Conservation (phyloP, 1,139 yeast genomes). For the Candida mesenterica region DNA sequence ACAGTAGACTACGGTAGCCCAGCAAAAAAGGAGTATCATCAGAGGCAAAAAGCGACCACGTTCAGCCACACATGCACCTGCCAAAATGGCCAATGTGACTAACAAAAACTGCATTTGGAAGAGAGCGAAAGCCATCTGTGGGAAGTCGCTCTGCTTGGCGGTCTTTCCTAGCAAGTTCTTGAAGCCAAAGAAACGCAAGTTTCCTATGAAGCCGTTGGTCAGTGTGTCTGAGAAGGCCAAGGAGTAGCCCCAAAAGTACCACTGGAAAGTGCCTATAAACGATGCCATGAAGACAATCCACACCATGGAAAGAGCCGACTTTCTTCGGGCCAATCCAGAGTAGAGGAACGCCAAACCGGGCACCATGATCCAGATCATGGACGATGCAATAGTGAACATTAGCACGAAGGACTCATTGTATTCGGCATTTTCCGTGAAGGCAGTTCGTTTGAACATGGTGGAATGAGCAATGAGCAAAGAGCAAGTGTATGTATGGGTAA, state of each 20-base stretch:
- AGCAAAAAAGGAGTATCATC: slow-evolving; percentile 74
- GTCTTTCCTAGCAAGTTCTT: slow-evolving; percentile 60
- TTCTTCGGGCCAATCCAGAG: slow-evolving; percentile 89
- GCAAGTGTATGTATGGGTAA: no score
- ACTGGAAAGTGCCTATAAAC: slow-evolving; percentile 78
- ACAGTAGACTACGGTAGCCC: slow-evolving; percentile 91
- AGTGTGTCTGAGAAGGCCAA: slow-evolving; percentile 79
- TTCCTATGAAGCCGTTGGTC: slow-evolving; percentile 81
- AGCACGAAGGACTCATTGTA: slow-evolving; percentile 47
- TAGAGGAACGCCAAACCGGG: slow-evolving; percentile 94
- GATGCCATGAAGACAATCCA: slow-evolving; percentile 79
- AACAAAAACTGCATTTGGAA: slow-evolving; percentile 92
- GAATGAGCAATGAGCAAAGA: no score
- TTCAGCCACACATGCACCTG: slow-evolving; percentile 90
- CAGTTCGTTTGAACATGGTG: slow-evolving; percentile 22
- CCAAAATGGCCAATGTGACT: slow-evolving; percentile 85
- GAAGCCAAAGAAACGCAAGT: slow-evolving; percentile 78
- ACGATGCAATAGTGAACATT: slow-evolving; percentile 54
- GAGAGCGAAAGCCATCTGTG: slow-evolving; percentile 79
- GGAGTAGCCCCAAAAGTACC: slow-evolving; percentile 99
- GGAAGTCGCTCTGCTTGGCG: slow-evolving; percentile 51
- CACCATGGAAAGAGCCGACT: slow-evolving; percentile 84
- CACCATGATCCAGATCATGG: slow-evolving; percentile 86
- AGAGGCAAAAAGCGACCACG: slow-evolving; percentile 88
- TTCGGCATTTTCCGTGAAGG: slow-evolving; percentile 38